Evolutionary conservation across 352 stramenopile genomes (phyloP).

Genomic region (Phytophthora megakarya): DNA sequence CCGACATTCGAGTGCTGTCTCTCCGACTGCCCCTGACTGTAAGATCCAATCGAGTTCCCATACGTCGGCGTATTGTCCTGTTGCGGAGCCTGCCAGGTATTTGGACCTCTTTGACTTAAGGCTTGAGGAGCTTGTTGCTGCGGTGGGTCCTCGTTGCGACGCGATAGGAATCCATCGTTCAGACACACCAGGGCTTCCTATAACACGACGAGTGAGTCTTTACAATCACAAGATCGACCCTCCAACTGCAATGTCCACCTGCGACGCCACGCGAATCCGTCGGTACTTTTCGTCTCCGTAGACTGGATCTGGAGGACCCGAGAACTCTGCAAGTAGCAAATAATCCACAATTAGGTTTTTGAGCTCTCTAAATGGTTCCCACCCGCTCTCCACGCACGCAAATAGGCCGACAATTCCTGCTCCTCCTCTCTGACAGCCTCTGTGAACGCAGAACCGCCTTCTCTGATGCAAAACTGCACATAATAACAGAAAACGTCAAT

Average conservation of each 20-base stretch:
- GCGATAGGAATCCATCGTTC: slow-evolving; percentile 69
- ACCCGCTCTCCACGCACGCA: slow-evolving; percentile 53
- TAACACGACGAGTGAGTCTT: slow-evolving; percentile 23
- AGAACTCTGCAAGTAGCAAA: slow-evolving; percentile 61
- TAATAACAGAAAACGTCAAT: slow-evolving; percentile 16
- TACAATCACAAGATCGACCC: slow-evolving; percentile 10
- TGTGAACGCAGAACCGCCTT: slow-evolving; percentile 65
- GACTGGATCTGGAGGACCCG: slow-evolving; percentile 72
- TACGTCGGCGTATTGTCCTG: slow-evolving; percentile 26
- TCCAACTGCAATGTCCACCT: slow-evolving; percentile 36
- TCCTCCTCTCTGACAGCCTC: slow-evolving; percentile 72
- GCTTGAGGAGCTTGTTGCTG: slow-evolving; percentile 27
- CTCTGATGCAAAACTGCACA: slow-evolving; percentile 74
- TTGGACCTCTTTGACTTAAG: too few species aligned
- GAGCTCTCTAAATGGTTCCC: neutral
- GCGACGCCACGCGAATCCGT: slow-evolving; percentile 77
- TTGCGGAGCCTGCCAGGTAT: slow-evolving; percentile 30
- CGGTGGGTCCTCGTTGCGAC: slow-evolving; percentile 43
- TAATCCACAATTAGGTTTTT: slow-evolving; percentile 1
- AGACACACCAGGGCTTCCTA: slow-evolving; percentile 82
- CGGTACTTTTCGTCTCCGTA: slow-evolving; percentile 86
- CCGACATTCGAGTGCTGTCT: slow-evolving; percentile 36
- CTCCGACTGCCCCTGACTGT: slow-evolving; percentile 30
- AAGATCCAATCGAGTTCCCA: slow-evolving; percentile 22
- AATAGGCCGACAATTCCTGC: slow-evolving; percentile 65